These are phyloP conservation scores for Cudoniella acicularis DNA, from an alignment of 495 filamentous ascomycete genomes.

Conservation along the genomic window DNA sequence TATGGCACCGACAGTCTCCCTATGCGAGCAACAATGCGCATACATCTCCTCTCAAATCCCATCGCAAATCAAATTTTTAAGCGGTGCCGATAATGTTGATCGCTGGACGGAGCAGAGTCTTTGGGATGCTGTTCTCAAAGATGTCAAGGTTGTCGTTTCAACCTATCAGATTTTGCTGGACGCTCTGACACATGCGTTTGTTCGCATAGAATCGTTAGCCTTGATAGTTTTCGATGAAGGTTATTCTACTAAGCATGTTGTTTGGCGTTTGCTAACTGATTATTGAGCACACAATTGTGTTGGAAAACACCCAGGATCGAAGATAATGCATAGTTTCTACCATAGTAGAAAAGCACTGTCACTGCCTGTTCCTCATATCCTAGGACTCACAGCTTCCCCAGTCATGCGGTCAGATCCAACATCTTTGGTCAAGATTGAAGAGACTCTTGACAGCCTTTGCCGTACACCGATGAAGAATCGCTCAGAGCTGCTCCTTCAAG, in stretches of 20 bases:
- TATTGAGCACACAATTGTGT: constrained; percentile 66
- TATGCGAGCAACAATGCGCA: constrained; percentile 69
- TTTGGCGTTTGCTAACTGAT: constrained; percentile 6
- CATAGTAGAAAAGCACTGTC: constrained; percentile 39
- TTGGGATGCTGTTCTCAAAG: constrained; percentile 70
- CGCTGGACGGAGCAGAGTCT: constrained; percentile 66
- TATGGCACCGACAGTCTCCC: constrained; percentile 69
- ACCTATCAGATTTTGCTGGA: constrained; percentile 75
- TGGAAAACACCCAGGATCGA: constrained; percentile 60
- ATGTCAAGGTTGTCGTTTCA: constrained; percentile 70
- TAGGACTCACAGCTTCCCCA: constrained; percentile 86
- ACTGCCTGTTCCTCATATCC: constrained; percentile 59
- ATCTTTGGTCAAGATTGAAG: constrained; percentile 60
- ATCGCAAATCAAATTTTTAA: constrained; percentile 59
- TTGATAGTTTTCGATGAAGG: constrained; percentile 91
- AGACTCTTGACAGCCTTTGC: constrained; percentile 70
- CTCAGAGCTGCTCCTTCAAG: constrained; percentile 62
- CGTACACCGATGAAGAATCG: constrained; percentile 69
- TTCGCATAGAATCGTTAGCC: constrained; percentile 59
- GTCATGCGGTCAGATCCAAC: constrained; percentile 53
- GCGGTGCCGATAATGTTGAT: constrained; percentile 51
- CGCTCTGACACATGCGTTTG: constrained; percentile 77
- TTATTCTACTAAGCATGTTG: too few relatives aligned
- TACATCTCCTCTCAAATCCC: constrained; percentile 61
- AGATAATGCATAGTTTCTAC: constrained; percentile 78